A percentile compares a stretch with the other conserved stretches of the same genome.
Conservation (phyloP, 306 rosid species). For the Vicia sativa region DNA sequence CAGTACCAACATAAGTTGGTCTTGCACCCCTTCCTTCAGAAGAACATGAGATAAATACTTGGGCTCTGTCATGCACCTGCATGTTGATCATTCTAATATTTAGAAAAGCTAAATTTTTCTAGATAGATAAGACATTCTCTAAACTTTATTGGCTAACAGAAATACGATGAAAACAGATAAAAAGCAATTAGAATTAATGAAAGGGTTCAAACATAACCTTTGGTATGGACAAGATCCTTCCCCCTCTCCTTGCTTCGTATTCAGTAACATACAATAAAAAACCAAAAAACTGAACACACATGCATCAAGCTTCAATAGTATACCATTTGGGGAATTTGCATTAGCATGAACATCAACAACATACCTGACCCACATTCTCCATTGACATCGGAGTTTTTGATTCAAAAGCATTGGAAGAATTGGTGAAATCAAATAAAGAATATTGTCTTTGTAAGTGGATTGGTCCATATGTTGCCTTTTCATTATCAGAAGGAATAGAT, state of each 20-base stretch:
- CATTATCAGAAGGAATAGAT: slow-evolving; percentile 62
- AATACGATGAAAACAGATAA: slow-evolving; percentile 27
- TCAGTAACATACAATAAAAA: slow-evolving; percentile 68
- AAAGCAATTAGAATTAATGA: slow-evolving; percentile 22
- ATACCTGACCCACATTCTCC: slow-evolving; percentile 87
- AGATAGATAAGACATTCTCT: slow-evolving; percentile 18
- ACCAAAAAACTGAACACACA: slow-evolving; percentile 75
- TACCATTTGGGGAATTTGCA: slow-evolving; percentile 31
- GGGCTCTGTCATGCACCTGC: slow-evolving; percentile 98
- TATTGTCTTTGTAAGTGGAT: slow-evolving; percentile 55
- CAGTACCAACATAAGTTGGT: slow-evolving; percentile 70
- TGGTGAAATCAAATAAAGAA: slow-evolving; percentile 56
- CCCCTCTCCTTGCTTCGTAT: slow-evolving; percentile 53
- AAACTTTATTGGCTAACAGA: slow-evolving; percentile 16
- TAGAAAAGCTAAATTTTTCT: slow-evolving; percentile 28
- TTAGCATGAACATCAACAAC: slow-evolving; percentile 32
- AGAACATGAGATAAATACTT: slow-evolving; percentile 74
- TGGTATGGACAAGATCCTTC: slow-evolving; percentile 60
- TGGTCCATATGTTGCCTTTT: slow-evolving; percentile 68
- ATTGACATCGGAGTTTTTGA: slow-evolving; percentile 77
- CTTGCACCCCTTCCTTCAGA: slow-evolving; percentile 48
- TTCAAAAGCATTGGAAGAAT: slow-evolving; percentile 49
- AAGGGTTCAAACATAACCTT: slow-evolving; percentile 49
- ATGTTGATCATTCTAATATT: slow-evolving; percentile 37
- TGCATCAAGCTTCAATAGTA: slow-evolving; percentile 33